Percentiles rank a stretch among this genome's conserved stretches.
These are phyloP conservation scores for Hypoxylon cercidicola DNA, from an alignment of 495 filamentous ascomycete species.

Conservation along the genomic window DNA sequence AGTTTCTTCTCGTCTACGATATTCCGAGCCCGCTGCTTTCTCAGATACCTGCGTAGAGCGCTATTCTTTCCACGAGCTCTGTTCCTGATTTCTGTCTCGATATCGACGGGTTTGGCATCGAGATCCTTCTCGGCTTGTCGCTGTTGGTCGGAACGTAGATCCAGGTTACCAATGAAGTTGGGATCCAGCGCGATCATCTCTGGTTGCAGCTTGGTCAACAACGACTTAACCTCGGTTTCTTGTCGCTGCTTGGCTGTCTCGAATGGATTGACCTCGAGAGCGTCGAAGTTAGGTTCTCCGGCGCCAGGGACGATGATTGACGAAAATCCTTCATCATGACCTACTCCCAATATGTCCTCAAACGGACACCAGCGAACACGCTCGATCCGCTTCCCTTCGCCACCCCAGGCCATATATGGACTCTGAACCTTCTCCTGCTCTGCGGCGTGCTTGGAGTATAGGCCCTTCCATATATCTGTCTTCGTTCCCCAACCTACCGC, in stretches of 20 bases:
- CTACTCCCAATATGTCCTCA: slow-evolving; percentile 89
- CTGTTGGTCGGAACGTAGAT: slow-evolving; percentile 78
- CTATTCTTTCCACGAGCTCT: slow-evolving; percentile 92
- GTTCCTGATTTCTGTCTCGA: slow-evolving; percentile 73
- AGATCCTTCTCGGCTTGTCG: slow-evolving; percentile 77
- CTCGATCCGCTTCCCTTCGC: slow-evolving; percentile 83
- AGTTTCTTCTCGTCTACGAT: slow-evolving; percentile 84
- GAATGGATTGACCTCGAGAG: slow-evolving; percentile 94
- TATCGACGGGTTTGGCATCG: slow-evolving; percentile 76
- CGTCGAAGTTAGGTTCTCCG: slow-evolving; percentile 96
- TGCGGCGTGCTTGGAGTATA: slow-evolving; percentile 73
- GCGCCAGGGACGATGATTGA: slow-evolving; percentile 91
- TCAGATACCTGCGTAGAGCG: slow-evolving; percentile 81
- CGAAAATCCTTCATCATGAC: slow-evolving; percentile 86
- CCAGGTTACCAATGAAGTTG: slow-evolving; percentile 86
- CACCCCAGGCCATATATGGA: slow-evolving; percentile 94
- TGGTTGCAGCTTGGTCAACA: slow-evolving; percentile 93
- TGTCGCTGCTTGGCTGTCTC: slow-evolving; percentile 92
- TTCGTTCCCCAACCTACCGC: slow-evolving; percentile 94
- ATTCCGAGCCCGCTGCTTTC: slow-evolving; percentile 90
- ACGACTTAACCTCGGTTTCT: slow-evolving; percentile 86
- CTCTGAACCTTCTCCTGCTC: slow-evolving; percentile 83
- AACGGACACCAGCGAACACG: slow-evolving; percentile 91
- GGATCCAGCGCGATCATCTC: slow-evolving; percentile 98
- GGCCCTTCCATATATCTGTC: slow-evolving; percentile 86